Evolutionary conservation across 2,329 filamentous ascomycete genomes (phyloP).

Genomic region (Pseudocercospora vitis): DNA sequence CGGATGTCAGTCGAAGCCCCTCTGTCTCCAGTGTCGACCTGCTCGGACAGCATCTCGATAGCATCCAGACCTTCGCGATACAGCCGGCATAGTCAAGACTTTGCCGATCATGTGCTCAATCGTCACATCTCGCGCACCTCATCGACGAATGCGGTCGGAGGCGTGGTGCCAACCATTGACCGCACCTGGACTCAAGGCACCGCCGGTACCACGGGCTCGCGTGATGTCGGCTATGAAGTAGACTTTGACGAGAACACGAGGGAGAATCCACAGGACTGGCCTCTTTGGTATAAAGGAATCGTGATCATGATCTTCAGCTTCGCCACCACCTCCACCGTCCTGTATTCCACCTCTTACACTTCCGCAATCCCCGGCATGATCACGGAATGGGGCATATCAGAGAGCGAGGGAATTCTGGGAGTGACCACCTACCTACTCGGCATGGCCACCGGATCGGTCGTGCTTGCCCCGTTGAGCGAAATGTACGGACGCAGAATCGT

Average conservation of each 20-base stretch:
- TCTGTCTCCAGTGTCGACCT: constrained; percentile 26
- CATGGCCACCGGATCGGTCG: constrained; percentile 67
- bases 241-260: constrained; percentile 66
- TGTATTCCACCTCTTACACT: constrained; percentile 79
- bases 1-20: constrained; percentile 33
- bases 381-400: constrained; percentile 61
- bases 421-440: constrained; percentile 78
- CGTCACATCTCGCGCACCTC: constrained; percentile 33
- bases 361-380: constrained; percentile 66
- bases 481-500: constrained; percentile 67
- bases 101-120: constrained; percentile 26
- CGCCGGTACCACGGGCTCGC: constrained; percentile 25
- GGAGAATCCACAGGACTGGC: constrained; percentile 69
- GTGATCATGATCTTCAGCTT: constrained; percentile 58
- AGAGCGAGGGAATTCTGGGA: constrained; percentile 68
- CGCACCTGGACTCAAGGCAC: constrained; percentile 26
- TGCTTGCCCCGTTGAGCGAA: constrained; percentile 73
- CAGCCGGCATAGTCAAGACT: constrained; percentile 28
- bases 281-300: constrained; percentile 57
- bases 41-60: constrained; percentile 30
- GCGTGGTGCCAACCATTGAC: constrained; percentile 27
- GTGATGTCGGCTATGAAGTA: constrained; percentile 66
- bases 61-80: constrained; percentile 25
- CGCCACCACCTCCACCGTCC: constrained; percentile 56
- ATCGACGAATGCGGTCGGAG: constrained; percentile 34